Percentiles rank a stretch among this genome's conserved stretches.
Conservation (phyloP, 306 rosid species). For the Lithocarpus polystachyus region DNA sequence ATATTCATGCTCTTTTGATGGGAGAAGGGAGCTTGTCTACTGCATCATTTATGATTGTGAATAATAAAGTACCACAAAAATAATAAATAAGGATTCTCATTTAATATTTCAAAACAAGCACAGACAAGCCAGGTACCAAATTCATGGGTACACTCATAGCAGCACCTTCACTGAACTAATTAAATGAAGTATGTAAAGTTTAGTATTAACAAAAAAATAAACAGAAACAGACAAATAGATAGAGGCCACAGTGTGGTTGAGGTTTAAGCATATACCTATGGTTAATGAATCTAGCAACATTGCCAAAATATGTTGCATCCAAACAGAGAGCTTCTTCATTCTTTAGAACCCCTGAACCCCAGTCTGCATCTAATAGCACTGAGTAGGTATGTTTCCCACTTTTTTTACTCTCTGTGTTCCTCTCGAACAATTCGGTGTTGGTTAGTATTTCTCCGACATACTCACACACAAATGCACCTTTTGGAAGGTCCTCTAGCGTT, state of each 20-base stretch:
- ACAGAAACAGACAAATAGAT: background rate
- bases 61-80: background rate
- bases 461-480: constrained; percentile 93
- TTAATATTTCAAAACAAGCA: background rate
- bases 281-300: constrained; percentile 85
- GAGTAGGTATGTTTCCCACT: constrained; percentile 46
- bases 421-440: constrained; percentile 53
- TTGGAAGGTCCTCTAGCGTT: constrained; percentile 76
- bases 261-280: constrained; percentile 60
- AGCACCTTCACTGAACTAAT: background rate
- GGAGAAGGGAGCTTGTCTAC: background rate
- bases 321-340: constrained; percentile 77
- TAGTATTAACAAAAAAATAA: background rate
- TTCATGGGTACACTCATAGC: background rate
- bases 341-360: constrained; percentile 55
- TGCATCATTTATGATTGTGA: background rate
- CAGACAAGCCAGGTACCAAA: background rate
- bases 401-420: constrained; percentile 44
- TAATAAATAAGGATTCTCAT: background rate
- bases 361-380: constrained; percentile 67
- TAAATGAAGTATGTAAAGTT: background rate
- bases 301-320: constrained; percentile 82
- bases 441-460: constrained; percentile 85
- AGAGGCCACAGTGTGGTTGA: background rate
- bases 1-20: background rate